These are phyloP conservation scores for Incumbomyces lentus DNA, from an alignment of 2,329 filamentous ascomycete genomes.

Conservation along the genomic window DNA sequence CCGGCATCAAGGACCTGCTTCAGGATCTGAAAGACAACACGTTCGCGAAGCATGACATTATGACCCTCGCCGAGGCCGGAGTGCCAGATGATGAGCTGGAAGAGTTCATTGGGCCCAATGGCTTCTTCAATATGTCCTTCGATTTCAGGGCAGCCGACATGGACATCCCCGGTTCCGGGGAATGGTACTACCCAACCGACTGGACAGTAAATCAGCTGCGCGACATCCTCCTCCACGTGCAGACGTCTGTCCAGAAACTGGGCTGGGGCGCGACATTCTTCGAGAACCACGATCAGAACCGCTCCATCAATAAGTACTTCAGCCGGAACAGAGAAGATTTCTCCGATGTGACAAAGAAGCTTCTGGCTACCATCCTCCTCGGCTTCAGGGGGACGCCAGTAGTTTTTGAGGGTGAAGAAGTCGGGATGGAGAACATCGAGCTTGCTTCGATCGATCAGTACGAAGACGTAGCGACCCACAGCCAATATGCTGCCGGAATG, in stretches of 20 bases:
- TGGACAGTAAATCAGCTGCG: no score
- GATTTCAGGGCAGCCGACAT: not conserved
- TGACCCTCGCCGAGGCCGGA: slow-evolving; percentile 56
- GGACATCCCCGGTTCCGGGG: not conserved
- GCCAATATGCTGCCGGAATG: slow-evolving; percentile 25
- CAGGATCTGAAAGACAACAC: slow-evolving; percentile 52
- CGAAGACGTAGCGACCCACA: slow-evolving; percentile 23
- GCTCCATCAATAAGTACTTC: slow-evolving; percentile 43
- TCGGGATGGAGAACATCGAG: slow-evolving; percentile 45
- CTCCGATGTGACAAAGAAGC: slow-evolving; percentile 46
- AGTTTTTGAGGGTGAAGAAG: slow-evolving; percentile 46
- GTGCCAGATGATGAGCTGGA: slow-evolving; percentile 54
- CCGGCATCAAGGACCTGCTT: slow-evolving; percentile 56
- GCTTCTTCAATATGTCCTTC: not conserved
- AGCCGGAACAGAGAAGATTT: slow-evolving; percentile 15
- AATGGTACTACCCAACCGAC: not conserved
- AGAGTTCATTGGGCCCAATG: not conserved
- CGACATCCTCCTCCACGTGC: slow-evolving; percentile 28
- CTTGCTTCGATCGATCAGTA: slow-evolving; percentile 21
- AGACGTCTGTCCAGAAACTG: slow-evolving; percentile 39
- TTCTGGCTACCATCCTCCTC: slow-evolving; percentile 48
- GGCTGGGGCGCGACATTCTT: slow-evolving; percentile 57
- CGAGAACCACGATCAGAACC: slow-evolving; percentile 57
- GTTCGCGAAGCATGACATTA: slow-evolving; percentile 50
- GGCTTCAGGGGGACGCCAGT: no score